Base-by-base conservation (phyloP, 164 flowering plant genomes). In the Vitis riparia region DNA sequence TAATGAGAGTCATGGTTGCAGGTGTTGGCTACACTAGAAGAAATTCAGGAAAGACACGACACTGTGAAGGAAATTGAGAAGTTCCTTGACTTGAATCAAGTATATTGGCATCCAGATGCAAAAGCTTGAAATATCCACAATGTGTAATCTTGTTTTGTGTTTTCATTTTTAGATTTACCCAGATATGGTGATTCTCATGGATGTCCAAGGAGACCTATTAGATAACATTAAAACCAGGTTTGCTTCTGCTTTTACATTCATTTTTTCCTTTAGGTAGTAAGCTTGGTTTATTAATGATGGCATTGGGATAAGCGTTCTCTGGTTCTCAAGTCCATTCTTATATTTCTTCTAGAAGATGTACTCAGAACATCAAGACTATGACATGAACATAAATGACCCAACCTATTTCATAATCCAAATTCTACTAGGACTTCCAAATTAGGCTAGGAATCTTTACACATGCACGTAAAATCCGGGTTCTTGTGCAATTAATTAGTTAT, bases 31-130 rank as follows among this genome's bases (percentile, higher is more conserved):
- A 84, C 98, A 2, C 44, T 89, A 12, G 93, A 81, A 71, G 98
- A 93, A 78, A 93, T 91, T 71, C 97, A 91, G 65, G 97, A 91
- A 70, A 77, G 98, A 61, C 93, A 87, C 68, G 93, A 89, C 68
- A 87, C 94, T 3, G 95, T 93, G 10, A 86, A 68, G 75, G 97
- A 91, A 63, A 82, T 93, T n/a, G 93, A 84, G 73, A 91, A 87
- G 78, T 92, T 93, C 68, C 88, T 88, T 58, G 97, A 89, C 68
- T 74, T 91, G 79, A 90, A 89, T 49, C 93, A 91, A 92, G 96
- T 88, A 81, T 68, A 2, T 29, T 8, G 55, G 17, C 14, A 27
- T 1, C 62, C 1, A 30, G 17, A 19, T 15, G 58, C 23, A 1
- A 14, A 11, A 3, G 27, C 17, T 52, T 47, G 19, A 23, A 12